phyloP scores from a whole-genome alignment of 202 grass and related monocot genomes.

The Schoenoplectus tabernaemontani region DNA sequence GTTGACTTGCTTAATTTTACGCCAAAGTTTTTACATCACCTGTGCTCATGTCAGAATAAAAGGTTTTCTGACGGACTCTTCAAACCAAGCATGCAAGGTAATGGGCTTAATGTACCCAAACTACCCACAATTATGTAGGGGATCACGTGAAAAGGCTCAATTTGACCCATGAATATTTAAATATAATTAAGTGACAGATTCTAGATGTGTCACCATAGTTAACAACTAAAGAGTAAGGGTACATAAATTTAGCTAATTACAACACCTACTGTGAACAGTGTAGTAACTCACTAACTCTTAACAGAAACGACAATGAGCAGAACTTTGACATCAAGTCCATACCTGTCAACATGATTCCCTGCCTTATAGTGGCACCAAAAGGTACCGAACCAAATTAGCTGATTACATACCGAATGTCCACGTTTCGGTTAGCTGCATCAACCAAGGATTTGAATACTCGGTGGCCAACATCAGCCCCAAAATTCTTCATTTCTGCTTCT shows the following conservation, averaged over 20 bases:
- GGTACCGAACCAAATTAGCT: constrained; percentile 4
- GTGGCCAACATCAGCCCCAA: constrained; percentile 45
- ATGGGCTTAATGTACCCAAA: neutral
- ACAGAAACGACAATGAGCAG: neutral
- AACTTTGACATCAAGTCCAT: neutral
- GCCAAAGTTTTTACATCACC: neutral
- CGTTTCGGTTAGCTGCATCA: constrained; percentile 57
- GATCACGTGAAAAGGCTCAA: neutral
- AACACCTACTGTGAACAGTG: neutral
- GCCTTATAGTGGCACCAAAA: neutral
- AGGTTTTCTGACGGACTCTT: neutral
- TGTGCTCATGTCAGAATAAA: neutral
- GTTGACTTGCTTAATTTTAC: neutral
- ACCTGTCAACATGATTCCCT: neutral
- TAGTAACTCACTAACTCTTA: neutral
- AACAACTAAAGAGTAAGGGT: neutral
- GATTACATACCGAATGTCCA: constrained; percentile 54
- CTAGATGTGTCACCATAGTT: neutral
- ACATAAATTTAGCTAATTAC: neutral
- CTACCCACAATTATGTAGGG: neutral
- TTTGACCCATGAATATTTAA: neutral
- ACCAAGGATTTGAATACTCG: constrained; percentile 57
- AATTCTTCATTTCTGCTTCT: constrained; percentile 51
- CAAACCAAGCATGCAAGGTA: neutral
- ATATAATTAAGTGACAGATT: neutral